Evolutionary conservation across 768 basidiomycete genomes (phyloP).

Genomic region (Cystoderma amianthinum): DNA sequence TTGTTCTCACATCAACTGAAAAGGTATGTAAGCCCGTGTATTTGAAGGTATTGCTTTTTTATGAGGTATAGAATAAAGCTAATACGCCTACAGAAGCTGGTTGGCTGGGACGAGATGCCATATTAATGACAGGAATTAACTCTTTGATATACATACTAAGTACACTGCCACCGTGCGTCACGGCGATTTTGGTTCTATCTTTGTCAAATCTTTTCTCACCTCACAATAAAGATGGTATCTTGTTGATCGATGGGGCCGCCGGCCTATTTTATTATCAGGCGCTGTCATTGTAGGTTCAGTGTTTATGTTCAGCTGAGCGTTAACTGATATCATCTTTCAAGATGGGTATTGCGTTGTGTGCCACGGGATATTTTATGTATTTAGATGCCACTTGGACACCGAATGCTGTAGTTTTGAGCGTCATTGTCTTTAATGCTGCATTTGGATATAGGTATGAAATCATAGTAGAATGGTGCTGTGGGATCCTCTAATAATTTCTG

Average conservation of each 20-base stretch:
- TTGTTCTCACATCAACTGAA: not conserved
- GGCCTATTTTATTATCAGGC: constrained; percentile 81
- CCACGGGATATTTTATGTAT: constrained; percentile 93
- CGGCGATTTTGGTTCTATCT: constrained; percentile 4
- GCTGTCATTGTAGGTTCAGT: constrained; percentile 77
- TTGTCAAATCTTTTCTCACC: constrained; percentile 6
- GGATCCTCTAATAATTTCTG: not conserved
- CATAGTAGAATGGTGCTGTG: too few species aligned
- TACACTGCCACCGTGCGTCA: constrained; percentile 73
- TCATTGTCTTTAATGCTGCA: constrained; percentile 89
- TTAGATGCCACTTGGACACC: constrained; percentile 84
- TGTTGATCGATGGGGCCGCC: constrained; percentile 86
- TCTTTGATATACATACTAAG: constrained; percentile 73
- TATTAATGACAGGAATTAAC: constrained; percentile 96
- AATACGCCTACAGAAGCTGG: constrained; percentile 92
- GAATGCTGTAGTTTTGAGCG: constrained; percentile 79
- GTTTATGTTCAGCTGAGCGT: not conserved
- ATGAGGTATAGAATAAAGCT: too few species aligned
- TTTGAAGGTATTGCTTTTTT: constrained; percentile 83
- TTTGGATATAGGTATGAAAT: constrained; percentile 86
- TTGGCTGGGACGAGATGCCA: constrained; percentile 89
- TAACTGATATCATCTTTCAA: constrained; percentile 21
- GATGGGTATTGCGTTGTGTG: constrained; percentile 77
- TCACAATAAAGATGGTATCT: constrained; percentile 71
- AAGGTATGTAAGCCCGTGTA: constrained; percentile 56